These are phyloP conservation scores for Aspergillus sp. DNA, from an alignment of 2,329 filamentous ascomycete genomes.

Conservation along the genomic window DNA sequence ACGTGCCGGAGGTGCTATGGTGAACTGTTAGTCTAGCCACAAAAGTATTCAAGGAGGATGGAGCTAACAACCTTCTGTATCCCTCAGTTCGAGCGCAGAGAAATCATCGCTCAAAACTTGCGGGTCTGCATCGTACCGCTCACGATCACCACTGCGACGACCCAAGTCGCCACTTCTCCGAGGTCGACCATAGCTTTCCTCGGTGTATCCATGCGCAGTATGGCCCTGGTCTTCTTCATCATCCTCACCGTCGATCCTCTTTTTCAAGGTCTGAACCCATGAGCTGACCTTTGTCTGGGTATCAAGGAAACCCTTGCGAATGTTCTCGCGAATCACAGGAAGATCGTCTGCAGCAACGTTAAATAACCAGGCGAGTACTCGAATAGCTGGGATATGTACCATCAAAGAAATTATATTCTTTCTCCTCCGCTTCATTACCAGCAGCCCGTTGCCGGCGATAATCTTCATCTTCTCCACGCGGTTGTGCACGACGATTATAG, in stretches of 20 bases:
- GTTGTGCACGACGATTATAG: slow-evolving; percentile 58
- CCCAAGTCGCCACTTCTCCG: slow-evolving; percentile 62
- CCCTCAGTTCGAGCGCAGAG: slow-evolving; percentile 61
- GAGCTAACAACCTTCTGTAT: slow-evolving; percentile 55
- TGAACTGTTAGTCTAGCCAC: background rate
- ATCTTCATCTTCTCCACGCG: slow-evolving; percentile 32
- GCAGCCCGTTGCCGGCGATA: slow-evolving; percentile 50
- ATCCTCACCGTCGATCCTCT: slow-evolving; percentile 88
- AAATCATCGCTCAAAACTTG: slow-evolving; percentile 90
- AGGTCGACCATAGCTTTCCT: slow-evolving; percentile 47
- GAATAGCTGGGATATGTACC: slow-evolving; percentile 39
- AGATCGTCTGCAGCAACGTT: slow-evolving; percentile 67
- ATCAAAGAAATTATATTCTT: slow-evolving; percentile 88
- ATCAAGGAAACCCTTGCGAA: slow-evolving; percentile 91
- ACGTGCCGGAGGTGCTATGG: slow-evolving; percentile 52
- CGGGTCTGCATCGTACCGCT: slow-evolving; percentile 92
- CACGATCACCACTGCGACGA: slow-evolving; percentile 79
- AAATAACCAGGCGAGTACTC: slow-evolving; percentile 6
- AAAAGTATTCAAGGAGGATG: background rate
- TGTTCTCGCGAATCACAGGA: slow-evolving; percentile 86
- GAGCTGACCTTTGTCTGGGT: slow-evolving; percentile 90
- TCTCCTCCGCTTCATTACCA: slow-evolving; percentile 64
- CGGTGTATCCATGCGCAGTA: slow-evolving; percentile 27
- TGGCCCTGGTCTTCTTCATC: slow-evolving; percentile 61
- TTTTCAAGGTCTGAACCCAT: slow-evolving; percentile 89